Evolutionary conservation across 768 basidiomycete genomes (phyloP), one percentile per base, ranked within the genome.

Genomic region (Candolleomyces efflorescens): DNA sequence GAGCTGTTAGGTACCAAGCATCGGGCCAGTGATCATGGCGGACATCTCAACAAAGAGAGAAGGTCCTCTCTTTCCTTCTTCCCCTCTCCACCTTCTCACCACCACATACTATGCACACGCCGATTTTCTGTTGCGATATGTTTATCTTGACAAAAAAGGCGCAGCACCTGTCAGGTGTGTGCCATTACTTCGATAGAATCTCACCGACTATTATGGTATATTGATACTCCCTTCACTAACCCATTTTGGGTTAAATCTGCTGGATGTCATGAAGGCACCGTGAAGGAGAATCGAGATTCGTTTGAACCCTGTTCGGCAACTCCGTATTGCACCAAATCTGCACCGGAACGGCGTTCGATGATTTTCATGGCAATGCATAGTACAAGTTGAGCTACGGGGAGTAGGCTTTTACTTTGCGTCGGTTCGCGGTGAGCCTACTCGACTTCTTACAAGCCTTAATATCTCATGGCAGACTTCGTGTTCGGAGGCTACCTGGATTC

Each of bases 211-310:
- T 70, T 71, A 64, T 70, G 70, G 66, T 66, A 68, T 71, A 63
- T 69, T 70, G 71, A 70, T 68, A 67, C 64, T 61, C 58, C n/a
- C 61, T 64, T 60, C 66, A 63, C 75, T 77, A 77, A 75, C 76
- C 76, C 67, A 71, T 73, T 76, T 68, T 66, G 71, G 76, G 59
- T 64, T 63, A 65, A 63, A 32, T 63, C 65, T 64, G 70, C 69
- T 69, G 67, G 68, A 70, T 68, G 62, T 60, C 62, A 66, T 53
- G 69, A 71, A 75, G 71, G 75, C 71, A 77, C 72, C 64, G 64
- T 67, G 69, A 76, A 73, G 72, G 60, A 60, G 73, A 73, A 75
- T 76, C 69, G 70, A 65, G 58, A 59, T 17, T 17, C 15, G 41
- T 37, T 59, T 63, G 60, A 63, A 60, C 59, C 60, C 67, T 65